Percentiles rank a stretch among this genome's conserved stretches.
Evolutionary conservation across 1,284 basidiomycete genomes (phyloP).

Genomic region (Moesziomyces sp.): DNA sequence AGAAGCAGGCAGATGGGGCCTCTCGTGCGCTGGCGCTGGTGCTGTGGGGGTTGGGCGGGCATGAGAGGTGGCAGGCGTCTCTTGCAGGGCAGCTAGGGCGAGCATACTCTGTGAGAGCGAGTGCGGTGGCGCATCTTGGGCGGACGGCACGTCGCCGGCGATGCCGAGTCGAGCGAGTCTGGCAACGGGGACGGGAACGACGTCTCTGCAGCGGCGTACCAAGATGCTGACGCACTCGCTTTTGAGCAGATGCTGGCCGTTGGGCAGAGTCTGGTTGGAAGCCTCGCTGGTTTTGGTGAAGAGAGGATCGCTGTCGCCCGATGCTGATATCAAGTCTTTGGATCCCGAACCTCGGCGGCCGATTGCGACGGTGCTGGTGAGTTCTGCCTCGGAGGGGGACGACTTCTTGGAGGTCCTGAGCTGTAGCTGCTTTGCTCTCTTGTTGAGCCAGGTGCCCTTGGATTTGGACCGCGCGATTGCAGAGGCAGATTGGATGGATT

Average conservation of each 20-base stretch:
- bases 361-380: neutral
- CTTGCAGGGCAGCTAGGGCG: conserved; percentile 19
- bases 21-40: neutral
- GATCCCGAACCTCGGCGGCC: conserved; percentile 14
- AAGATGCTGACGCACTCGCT: conserved; percentile 55
- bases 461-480: conserved; percentile 9
- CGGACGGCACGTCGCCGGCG: conserved; percentile 23
- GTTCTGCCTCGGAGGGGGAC: conserved; percentile 4
- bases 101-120: conserved; percentile 34
- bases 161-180: conserved; percentile 54
- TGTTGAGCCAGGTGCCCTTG: conserved; percentile 57
- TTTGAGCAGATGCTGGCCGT: conserved; percentile 32
- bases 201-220: conserved; percentile 58
- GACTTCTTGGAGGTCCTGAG: conserved; percentile 29
- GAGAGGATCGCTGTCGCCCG: conserved; percentile 13
- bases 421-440: conserved; percentile 54
- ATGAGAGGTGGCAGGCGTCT: neutral
- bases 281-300: conserved; percentile 33
- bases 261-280: conserved; percentile 18
- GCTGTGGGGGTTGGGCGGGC: neutral
- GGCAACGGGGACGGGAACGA: conserved; percentile 65
- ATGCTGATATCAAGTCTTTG: conserved; percentile 9
- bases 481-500: conserved; percentile 1
- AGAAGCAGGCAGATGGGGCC: conserved; percentile 11
- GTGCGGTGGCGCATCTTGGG: conserved; percentile 4